Conservation (phyloP, 352 stramenopile genomes). For the Phytophthora ohioensis region DNA sequence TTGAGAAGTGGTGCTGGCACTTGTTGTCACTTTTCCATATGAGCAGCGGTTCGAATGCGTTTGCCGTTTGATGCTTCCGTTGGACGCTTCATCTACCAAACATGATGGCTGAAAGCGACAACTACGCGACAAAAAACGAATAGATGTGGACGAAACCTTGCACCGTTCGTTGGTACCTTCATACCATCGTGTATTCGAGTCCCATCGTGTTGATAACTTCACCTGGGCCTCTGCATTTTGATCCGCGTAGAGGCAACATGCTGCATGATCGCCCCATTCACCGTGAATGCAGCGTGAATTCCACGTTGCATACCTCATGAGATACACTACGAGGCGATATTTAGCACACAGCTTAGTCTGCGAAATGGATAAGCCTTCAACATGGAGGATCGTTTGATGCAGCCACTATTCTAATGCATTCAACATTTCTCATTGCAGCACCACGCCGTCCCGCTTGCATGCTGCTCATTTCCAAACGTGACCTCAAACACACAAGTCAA, state of each 20-base stretch:
- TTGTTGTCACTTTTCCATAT: constrained; percentile 14
- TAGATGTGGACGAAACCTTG: neutral
- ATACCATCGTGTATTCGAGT: neutral
- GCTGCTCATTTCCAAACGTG: constrained; percentile 24
- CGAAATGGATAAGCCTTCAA: neutral
- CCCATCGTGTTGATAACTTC: neutral
- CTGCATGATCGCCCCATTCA: no score
- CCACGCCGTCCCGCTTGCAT: neutral
- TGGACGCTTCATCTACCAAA: constrained; percentile 4
- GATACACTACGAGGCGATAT: neutral
- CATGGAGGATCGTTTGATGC: neutral
- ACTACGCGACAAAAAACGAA: constrained; percentile 4
- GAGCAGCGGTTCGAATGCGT: constrained; percentile 3
- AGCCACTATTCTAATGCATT: constrained; percentile 7
- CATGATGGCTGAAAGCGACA: constrained; percentile 26
- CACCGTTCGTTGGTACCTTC: neutral
- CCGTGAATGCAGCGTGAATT: no score
- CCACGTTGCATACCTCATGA: neutral
- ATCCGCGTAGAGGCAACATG: neutral
- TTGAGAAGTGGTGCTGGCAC: neutral
- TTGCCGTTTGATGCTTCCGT: neutral
- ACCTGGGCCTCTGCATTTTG: neutral
- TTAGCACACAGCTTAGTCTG: no score
- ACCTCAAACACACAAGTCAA: constrained; percentile 13
- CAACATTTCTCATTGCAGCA: constrained; percentile 2